phyloP scores from a whole-genome alignment of 2,329 filamentous ascomycete genomes.

The Hypoxylon sp. region DNA sequence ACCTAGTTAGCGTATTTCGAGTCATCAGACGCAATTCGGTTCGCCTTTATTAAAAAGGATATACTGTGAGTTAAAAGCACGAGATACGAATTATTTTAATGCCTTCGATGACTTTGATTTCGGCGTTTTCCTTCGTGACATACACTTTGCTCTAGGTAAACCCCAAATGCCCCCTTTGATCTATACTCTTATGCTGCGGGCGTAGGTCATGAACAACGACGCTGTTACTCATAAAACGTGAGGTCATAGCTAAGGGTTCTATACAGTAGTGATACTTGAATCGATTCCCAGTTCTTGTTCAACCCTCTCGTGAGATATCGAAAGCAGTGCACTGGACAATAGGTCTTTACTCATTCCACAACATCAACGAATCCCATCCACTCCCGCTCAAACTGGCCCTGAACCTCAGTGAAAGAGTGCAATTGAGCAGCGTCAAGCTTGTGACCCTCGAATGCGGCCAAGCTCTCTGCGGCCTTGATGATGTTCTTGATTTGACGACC shows the following conservation, averaged over 20 bases:
- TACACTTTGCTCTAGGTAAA: too few relatives aligned
- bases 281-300: too few relatives aligned
- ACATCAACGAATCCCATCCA: slow-evolving; percentile 31
- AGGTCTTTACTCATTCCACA: slow-evolving; percentile 6
- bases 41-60: slow-evolving; percentile 16
- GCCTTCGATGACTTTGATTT: neutral
- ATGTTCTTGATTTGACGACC: slow-evolving; percentile 45
- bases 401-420: slow-evolving; percentile 43
- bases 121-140: too few relatives aligned
- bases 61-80: slow-evolving; percentile 18
- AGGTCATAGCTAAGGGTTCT: too few relatives aligned
- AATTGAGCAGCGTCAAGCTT: slow-evolving; percentile 43
- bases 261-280: too few relatives aligned
- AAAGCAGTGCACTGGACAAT: neutral
- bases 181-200: too few relatives aligned
- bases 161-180: too few relatives aligned
- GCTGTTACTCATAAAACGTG: too few relatives aligned
- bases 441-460: slow-evolving; percentile 43
- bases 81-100: slow-evolving; percentile 11
- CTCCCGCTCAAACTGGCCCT: slow-evolving; percentile 44
- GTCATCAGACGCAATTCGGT: neutral
- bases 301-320: too few relatives aligned
- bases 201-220: too few relatives aligned
- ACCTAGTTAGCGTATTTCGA: neutral
- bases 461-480: slow-evolving; percentile 43